A percentile compares a stretch with the other conserved stretches of the same genome.
Evolutionary conservation across 2,329 filamentous ascomycete genomes (phyloP).

Genomic region (Penicillium sp.): DNA sequence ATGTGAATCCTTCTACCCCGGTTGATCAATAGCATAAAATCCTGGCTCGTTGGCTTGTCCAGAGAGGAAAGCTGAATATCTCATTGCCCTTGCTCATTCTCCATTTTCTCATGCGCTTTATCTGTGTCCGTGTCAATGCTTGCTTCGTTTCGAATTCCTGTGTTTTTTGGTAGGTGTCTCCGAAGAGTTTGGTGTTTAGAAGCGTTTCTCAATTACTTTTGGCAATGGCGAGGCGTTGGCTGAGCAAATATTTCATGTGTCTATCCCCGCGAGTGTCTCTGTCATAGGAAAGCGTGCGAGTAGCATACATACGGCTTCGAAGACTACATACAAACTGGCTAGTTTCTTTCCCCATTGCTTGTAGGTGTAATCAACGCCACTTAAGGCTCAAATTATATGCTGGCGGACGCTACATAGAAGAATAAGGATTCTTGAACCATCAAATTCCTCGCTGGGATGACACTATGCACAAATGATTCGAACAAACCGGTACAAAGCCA

Average conservation of each 20-base stretch:
- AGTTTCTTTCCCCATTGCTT: neutral
- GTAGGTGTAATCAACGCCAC: neutral
- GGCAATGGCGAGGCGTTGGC: conserved; percentile 30
- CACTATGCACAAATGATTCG: conserved; percentile 13
- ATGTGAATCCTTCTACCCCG: neutral
- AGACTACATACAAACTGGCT: neutral
- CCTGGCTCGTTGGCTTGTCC: neutral
- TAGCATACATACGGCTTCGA: conserved; percentile 3
- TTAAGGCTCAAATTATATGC: neutral
- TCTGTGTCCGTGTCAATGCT: conserved; percentile 2
- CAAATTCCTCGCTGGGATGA: conserved; percentile 5
- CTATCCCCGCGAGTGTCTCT: conserved; percentile 9
- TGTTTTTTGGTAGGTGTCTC: conserved; percentile 8
- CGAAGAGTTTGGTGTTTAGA: conserved; percentile 29
- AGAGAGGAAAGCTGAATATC: neutral
- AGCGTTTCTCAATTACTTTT: conserved; percentile 23
- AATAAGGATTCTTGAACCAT: neutral
- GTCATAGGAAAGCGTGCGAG: conserved; percentile 7
- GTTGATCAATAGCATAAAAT: neutral
- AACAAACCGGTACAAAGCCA: conserved; percentile 2
- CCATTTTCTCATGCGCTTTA: neutral
- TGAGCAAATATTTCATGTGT: conserved; percentile 19
- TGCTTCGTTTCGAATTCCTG: conserved; percentile 9
- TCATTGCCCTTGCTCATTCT: conserved; percentile 1
- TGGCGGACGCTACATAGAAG: neutral